These are phyloP conservation scores for Nemania sp. DNA, from an alignment of 2,329 filamentous ascomycete species.

Conservation along the genomic window DNA sequence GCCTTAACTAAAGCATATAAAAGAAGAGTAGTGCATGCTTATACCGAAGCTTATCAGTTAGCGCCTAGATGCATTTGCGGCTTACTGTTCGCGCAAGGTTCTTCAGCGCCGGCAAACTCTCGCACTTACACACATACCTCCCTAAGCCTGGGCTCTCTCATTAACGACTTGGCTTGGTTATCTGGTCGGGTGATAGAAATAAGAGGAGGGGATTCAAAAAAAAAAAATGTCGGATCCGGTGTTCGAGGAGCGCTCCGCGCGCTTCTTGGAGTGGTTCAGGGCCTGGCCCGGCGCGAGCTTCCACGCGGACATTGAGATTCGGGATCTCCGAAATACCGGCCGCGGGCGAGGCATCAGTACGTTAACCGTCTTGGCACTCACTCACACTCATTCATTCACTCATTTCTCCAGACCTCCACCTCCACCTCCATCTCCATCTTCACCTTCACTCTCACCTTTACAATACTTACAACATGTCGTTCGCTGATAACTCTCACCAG, in stretches of 20 bases:
- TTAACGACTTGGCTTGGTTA: not conserved
- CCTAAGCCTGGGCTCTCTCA: not conserved
- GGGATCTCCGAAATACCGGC: slow-evolving; percentile 62
- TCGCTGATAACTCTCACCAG: slow-evolving; percentile 58
- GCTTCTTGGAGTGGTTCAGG: slow-evolving; percentile 67
- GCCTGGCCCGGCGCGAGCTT: slow-evolving; percentile 65
- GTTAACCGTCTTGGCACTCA: slow-evolving; percentile 30
- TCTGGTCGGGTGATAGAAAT: too few species aligned
- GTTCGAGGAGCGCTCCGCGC: slow-evolving; percentile 59
- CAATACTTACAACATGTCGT: not conserved
- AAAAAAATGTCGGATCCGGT: slow-evolving; percentile 50
- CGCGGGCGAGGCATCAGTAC: slow-evolving; percentile 69
- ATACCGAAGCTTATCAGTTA: too few species aligned
- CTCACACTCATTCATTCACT: not conserved
- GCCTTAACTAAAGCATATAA: too few species aligned
- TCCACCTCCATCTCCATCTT: too few species aligned
- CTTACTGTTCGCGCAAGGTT: too few species aligned
- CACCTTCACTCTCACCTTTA: too few species aligned
- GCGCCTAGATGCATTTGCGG: too few species aligned
- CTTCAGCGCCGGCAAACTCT: too few species aligned
- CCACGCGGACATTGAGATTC: slow-evolving; percentile 64
- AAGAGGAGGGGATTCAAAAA: not conserved
- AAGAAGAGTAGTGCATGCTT: too few species aligned
- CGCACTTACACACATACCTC: not conserved
- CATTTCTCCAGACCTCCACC: not conserved